These are phyloP conservation scores for Sporothrix pallida DNA, from an alignment of 2,329 filamentous ascomycete genomes.

Conservation along the genomic window DNA sequence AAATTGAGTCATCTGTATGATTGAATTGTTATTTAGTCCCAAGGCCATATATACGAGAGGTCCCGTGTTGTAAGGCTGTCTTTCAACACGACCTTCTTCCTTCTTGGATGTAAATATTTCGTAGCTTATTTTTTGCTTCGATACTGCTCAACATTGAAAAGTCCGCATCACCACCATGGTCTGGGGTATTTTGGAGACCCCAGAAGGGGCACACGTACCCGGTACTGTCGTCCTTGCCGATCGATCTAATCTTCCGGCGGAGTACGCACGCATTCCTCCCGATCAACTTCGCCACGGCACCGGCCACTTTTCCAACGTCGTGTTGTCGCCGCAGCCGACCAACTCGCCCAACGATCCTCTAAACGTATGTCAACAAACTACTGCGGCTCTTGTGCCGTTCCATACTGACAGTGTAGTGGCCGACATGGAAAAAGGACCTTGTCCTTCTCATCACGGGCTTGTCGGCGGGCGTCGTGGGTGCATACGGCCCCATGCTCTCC, in stretches of 20 bases:
- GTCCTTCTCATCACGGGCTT: constrained; percentile 54
- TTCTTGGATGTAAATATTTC: no score
- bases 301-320: constrained; percentile 45
- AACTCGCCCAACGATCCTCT: constrained; percentile 57
- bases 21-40: background rate
- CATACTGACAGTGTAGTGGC: constrained; percentile 32
- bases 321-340: constrained; percentile 53
- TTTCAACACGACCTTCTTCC: no score
- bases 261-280: constrained; percentile 51
- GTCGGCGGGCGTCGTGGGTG: constrained; percentile 55
- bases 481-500: constrained; percentile 58
- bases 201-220: constrained; percentile 53
- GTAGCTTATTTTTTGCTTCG: background rate
- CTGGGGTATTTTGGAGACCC: constrained; percentile 55
- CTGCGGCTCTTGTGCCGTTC: background rate
- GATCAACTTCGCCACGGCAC: constrained; percentile 50
- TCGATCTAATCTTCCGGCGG: constrained; percentile 53
- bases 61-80: background rate
- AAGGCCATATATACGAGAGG: background rate
- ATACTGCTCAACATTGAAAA: no score
- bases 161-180: constrained; percentile 45
- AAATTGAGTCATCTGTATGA: no score
- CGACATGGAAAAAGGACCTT: constrained; percentile 47
- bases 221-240: constrained; percentile 58
- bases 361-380: constrained; percentile 45